These are phyloP conservation scores for Galeopsis tetrahit DNA, from an alignment of 257 asterid species.

Conservation along the genomic window DNA sequence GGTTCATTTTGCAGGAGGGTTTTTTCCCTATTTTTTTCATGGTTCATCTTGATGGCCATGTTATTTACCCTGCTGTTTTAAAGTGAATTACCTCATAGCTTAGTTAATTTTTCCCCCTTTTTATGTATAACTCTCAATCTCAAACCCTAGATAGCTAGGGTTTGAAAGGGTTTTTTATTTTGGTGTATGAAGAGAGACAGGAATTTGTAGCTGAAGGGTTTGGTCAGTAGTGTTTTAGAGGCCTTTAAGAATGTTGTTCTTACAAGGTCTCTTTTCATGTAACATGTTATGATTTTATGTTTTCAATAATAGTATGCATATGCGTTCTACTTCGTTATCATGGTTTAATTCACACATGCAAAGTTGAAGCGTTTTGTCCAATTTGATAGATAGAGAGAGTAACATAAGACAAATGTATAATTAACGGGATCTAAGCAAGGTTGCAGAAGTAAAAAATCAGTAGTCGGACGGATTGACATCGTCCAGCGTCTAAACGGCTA, in stretches of 20 bases:
- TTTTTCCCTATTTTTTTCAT: slow-evolving; percentile 41
- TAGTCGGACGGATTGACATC: too few relatives aligned
- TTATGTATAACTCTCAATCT: neutral
- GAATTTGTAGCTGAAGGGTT: slow-evolving; percentile 31
- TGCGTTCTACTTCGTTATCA: neutral
- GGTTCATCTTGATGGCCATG: slow-evolving; percentile 45
- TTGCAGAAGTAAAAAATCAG: too few relatives aligned
- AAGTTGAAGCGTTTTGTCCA: too few relatives aligned
- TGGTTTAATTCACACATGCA: too few relatives aligned
- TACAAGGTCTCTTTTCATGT: slow-evolving; percentile 41
- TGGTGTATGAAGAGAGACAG: slow-evolving; percentile 34
- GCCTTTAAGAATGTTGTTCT: slow-evolving; percentile 28
- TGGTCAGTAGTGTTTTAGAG: slow-evolving; percentile 47
- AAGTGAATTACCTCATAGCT: slow-evolving; percentile 39
- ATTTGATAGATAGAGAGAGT: too few relatives aligned
- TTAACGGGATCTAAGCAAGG: too few relatives aligned
- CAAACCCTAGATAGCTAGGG: slow-evolving; percentile 27
- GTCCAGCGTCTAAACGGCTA: too few relatives aligned
- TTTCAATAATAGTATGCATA: neutral
- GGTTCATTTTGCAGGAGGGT: slow-evolving; percentile 51
- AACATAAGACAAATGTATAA: too few relatives aligned
- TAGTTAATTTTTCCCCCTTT: slow-evolving; percentile 26
- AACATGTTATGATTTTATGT: slow-evolving; percentile 11
- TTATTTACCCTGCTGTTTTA: slow-evolving; percentile 48
- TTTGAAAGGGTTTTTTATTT: slow-evolving; percentile 26